Base-by-base conservation (phyloP, 371 early-diverging fungal genomes). In the Mortierella sp. region DNA sequence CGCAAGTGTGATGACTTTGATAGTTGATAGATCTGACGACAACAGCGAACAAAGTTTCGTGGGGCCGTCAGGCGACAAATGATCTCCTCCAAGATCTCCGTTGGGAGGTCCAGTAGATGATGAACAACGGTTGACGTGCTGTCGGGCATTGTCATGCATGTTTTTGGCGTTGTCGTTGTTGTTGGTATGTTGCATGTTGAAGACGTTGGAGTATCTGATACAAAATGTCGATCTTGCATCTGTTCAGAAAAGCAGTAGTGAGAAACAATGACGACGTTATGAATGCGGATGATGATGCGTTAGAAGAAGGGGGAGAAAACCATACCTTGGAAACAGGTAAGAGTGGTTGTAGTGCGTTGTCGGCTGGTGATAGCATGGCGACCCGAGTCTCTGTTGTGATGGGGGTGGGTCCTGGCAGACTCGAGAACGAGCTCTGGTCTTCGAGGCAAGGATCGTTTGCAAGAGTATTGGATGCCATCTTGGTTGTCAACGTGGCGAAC, bases 31-130 rank as follows among this genome's bases (percentile, higher is more conserved):
- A 76, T 61, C 31, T 41, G 55, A 13, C 60, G 63, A 42, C 78
- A 76, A 4, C 54, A 19, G 26, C 66, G 59, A 26, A 62, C 42
- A 59, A 76, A 69, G 55, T 39, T 61, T 42, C 54, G 58, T 2
- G 70, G 78, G 5, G 54, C 58, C 14, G 19, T 9, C 43, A 69
- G 62, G 27, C 46, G 56, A 38, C 57, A 58, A 19, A 76, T 39
- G 24, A 76, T 76, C 59, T 65, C 66, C 38, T 76, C 63, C 6
- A 76, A 54, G 27, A 76, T 61, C 42, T 76, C 78, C 8, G 54
- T 55, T 0, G 78, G 78, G 7, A 76, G 58, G 28, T 65, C 67
- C n/a, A 70, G 34, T 1, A 74, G 31, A 41, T 27, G 23, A 16
- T 34, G 10, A 7, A 34, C 10, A 34, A 34, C 34, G 34, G 34